phyloP scores from a whole-genome alignment of 2,329 filamentous ascomycete species.

The Sporothrix luriei region DNA sequence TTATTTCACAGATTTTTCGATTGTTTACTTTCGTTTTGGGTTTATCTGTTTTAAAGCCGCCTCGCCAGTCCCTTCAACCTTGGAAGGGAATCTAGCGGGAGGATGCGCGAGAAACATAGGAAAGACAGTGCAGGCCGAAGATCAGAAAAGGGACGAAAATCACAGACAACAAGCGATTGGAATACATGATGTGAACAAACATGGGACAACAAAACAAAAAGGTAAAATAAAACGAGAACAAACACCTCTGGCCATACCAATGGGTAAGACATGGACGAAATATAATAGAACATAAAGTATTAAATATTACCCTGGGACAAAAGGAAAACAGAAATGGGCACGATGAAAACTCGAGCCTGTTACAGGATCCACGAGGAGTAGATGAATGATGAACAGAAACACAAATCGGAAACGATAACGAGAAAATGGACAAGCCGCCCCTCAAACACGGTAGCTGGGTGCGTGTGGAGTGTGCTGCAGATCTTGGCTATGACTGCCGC shows the following conservation, averaged over 20 bases:
- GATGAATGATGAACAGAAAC: neutral
- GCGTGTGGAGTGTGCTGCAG: neutral
- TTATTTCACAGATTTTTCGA: no score
- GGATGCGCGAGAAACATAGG: neutral
- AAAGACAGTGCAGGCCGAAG: neutral
- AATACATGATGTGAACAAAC: neutral
- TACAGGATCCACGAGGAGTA: no score
- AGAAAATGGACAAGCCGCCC: neutral
- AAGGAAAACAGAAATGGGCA: neutral
- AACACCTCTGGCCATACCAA: neutral
- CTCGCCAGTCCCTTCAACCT: conserved; percentile 24
- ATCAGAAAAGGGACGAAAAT: neutral
- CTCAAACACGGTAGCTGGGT: neutral
- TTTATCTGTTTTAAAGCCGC: neutral
- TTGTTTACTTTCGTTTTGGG: neutral
- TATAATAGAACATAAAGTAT: neutral
- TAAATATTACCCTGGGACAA: neutral
- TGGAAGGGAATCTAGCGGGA: conserved; percentile 21
- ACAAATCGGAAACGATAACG: neutral
- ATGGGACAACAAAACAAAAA: neutral
- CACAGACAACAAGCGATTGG: neutral
- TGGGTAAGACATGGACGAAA: neutral
- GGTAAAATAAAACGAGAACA: neutral
- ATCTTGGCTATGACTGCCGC: neutral
- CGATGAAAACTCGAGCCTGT: neutral